Evolutionary conservation across 108 stramenopile species (phyloP), one percentile per base, ranked within the genome.

Genomic region (Bacterosira constricta): DNA sequence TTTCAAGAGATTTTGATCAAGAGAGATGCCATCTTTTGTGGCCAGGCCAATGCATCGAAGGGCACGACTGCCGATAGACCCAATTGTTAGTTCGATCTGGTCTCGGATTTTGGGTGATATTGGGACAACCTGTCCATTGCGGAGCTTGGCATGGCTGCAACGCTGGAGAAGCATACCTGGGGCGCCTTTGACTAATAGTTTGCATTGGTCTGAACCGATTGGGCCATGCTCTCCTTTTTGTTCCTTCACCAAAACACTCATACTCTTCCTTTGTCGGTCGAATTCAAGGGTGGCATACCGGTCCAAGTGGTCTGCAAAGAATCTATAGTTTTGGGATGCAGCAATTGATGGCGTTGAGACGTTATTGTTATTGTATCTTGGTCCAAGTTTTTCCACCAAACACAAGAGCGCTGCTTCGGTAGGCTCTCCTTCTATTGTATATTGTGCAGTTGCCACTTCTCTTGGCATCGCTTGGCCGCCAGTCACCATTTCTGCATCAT

Each of bases 161-260:
- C 97, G 85, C 59, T 87, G 78, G 32, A 98, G 58, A 13, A 99
- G 71, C 68, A 93, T 55, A 70, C 95, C 95, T 5, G 98, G 95
- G 5, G 99, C 99, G 30, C 99, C 99, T 86, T 99, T 99, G 42
- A 97, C 96, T 6, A 96, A 59, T n/a, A 99, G 75, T 23, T 88
- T 81, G 76, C 91, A 94, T 52, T 46, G n/a, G n/a, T n/a, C n/a
- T n/a, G n/a, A n/a, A n/a, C n/a, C n/a, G n/a, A n/a, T n/a, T n/a
- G n/a, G n/a, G n/a, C n/a, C n/a, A n/a, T n/a, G n/a, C n/a, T n/a
- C n/a, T n/a, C n/a, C n/a, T n/a, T n/a, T n/a, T n/a, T n/a, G n/a
- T n/a, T n/a, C n/a, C n/a, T n/a, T n/a, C n/a, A n/a, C n/a, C 26
- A 91, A 54, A 12, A 89, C 90, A 10, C 80, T 81, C 90, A 88